Percentiles rank a stretch among this genome's conserved stretches.
Evolutionary conservation across 2,329 filamentous ascomycete genomes (phyloP).

Genomic region (Colletotrichum trifolii): DNA sequence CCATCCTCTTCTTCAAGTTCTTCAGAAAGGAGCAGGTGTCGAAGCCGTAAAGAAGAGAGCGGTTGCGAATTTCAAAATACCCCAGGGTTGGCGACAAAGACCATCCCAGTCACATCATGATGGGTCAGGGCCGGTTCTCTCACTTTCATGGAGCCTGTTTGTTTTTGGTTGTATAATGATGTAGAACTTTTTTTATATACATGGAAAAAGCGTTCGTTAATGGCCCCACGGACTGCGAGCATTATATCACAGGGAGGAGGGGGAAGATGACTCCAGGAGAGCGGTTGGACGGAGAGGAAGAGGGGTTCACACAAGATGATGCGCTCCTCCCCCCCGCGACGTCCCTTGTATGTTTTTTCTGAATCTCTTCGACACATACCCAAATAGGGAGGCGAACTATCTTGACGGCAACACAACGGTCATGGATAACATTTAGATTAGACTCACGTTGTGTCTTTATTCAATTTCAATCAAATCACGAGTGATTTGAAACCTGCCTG

Average conservation of each 20-base stretch:
- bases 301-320: not conserved
- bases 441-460: slow-evolving; percentile 17
- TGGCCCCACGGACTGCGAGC: slow-evolving; percentile 26
- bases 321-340: not conserved
- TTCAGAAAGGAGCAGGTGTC: slow-evolving; percentile 68
- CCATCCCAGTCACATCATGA: slow-evolving; percentile 29
- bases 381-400: slow-evolving; percentile 9
- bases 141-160: slow-evolving; percentile 25
- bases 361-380: slow-evolving; percentile 1
- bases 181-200: slow-evolving; percentile 27
- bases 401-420: slow-evolving; percentile 17
- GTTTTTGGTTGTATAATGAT: slow-evolving; percentile 36
- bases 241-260: slow-evolving; percentile 6
- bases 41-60: slow-evolving; percentile 54
- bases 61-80: slow-evolving; percentile 34
- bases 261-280: not conserved
- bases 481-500: not conserved
- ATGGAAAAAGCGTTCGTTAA: slow-evolving; percentile 29
- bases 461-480: slow-evolving; percentile 16
- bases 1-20: slow-evolving; percentile 65
- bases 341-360: not conserved
- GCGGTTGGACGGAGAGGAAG: not conserved
- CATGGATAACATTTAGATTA: slow-evolving; percentile 25
- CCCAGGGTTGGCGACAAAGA: slow-evolving; percentile 8
- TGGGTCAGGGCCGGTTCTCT: slow-evolving; percentile 32